Conservation (phyloP, 257 asterid genomes). For the Oldenlandia corymbosa region DNA sequence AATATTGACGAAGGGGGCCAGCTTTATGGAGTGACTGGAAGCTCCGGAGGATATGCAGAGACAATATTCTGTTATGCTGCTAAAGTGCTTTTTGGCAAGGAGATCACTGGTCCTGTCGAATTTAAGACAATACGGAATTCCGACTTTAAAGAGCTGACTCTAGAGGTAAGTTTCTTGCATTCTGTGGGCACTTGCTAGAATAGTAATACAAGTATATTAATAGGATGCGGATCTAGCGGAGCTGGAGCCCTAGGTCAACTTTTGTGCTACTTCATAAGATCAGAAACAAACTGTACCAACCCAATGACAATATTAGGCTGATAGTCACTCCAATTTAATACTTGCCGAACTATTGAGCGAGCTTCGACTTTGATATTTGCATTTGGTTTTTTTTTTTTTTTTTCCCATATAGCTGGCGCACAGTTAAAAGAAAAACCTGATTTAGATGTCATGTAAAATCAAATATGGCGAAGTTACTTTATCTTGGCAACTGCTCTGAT, state of each 20-base stretch:
- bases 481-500: neutral
- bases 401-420: too few relatives aligned
- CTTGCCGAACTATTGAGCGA: neutral
- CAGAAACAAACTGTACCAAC: neutral
- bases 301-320: too few relatives aligned
- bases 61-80: constrained; percentile 76
- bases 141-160: constrained; percentile 79
- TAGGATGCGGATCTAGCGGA: neutral
- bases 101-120: constrained; percentile 61
- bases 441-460: neutral
- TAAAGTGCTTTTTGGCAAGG: constrained; percentile 55
- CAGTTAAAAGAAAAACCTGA: too few relatives aligned
- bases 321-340: too few relatives aligned
- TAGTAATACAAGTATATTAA: neutral
- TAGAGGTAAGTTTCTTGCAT: constrained; percentile 59
- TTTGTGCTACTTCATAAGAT: neutral
- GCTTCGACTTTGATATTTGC: too few relatives aligned
- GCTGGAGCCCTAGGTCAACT: neutral
- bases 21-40: constrained; percentile 72
- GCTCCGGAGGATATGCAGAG: constrained; percentile 98
- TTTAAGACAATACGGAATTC: constrained; percentile 73
- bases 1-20: constrained; percentile 63
- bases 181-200: neutral
- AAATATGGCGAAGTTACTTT: too few relatives aligned
- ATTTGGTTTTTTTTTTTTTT: neutral